Percentiles rank a stretch among this genome's conserved stretches.
These are phyloP conservation scores for Mycogone perniciosa DNA, from an alignment of 2,329 filamentous ascomycete genomes.

Conservation along the genomic window DNA sequence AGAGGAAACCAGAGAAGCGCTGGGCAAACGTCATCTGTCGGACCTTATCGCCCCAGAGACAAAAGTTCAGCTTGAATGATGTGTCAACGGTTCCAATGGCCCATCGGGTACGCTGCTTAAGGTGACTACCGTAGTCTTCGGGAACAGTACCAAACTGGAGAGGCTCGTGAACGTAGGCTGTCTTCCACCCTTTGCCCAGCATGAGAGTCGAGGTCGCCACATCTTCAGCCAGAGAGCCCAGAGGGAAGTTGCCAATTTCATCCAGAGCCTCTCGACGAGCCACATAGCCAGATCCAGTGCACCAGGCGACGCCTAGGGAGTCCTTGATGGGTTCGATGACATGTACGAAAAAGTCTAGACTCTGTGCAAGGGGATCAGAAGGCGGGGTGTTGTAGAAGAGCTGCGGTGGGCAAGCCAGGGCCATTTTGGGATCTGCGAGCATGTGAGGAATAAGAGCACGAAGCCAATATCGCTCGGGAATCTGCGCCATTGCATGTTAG, in stretches of 20 bases:
- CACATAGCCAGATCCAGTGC: constrained; percentile 58
- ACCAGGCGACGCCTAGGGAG: constrained; percentile 52
- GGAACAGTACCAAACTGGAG: constrained; percentile 56
- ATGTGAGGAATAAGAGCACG: constrained; percentile 54
- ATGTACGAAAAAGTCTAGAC: constrained; percentile 53
- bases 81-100: constrained; percentile 52
- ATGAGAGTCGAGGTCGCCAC: constrained; percentile 53
- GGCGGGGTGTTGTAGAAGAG: constrained; percentile 57
- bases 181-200: constrained; percentile 56
- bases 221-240: constrained; percentile 55
- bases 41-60: constrained; percentile 47
- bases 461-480: constrained; percentile 55
- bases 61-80: constrained; percentile 54
- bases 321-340: constrained; percentile 45
- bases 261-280: constrained; percentile 53
- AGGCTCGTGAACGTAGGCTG: constrained; percentile 52
- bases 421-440: constrained; percentile 49
- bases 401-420: constrained; percentile 54
- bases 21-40: constrained; percentile 49
- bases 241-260: constrained; percentile 55
- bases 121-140: constrained; percentile 47
- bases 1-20: constrained; percentile 53
- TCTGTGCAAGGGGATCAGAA: constrained; percentile 52
- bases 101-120: constrained; percentile 54
- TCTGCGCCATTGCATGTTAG: constrained; percentile 29